phyloP scores from a whole-genome alignment of 2,329 filamentous ascomycete species.

The Alternaria consortialis region DNA sequence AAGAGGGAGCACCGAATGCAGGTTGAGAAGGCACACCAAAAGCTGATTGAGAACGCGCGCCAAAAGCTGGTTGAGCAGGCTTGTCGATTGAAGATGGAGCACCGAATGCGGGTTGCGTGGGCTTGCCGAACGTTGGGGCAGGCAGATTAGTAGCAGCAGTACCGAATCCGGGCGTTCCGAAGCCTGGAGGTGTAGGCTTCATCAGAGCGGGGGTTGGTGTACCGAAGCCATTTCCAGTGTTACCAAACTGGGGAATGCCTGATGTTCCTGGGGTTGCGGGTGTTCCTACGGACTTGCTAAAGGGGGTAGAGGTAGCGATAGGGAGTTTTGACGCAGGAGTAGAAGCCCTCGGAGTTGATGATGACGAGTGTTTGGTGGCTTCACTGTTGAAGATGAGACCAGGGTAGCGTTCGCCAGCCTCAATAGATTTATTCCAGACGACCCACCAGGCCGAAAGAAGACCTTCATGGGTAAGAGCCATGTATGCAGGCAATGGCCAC shows the following conservation, averaged over 20 bases:
- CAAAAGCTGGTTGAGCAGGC: slow-evolving; percentile 31
- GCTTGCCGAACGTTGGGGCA: slow-evolving; percentile 23
- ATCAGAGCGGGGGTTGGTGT: slow-evolving; percentile 18
- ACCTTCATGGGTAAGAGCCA: slow-evolving; percentile 89
- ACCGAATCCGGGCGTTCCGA: slow-evolving; percentile 31
- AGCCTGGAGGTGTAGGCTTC: slow-evolving; percentile 30
- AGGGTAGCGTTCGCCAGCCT: slow-evolving; percentile 75
- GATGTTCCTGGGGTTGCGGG: slow-evolving; percentile 39
- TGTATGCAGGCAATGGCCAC: slow-evolving; percentile 81
- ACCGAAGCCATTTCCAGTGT: slow-evolving; percentile 13
- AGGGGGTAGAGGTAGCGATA: slow-evolving; percentile 19
- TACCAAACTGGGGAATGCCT: slow-evolving; percentile 18
- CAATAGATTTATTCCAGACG: slow-evolving; percentile 86
- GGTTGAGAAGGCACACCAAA: slow-evolving; percentile 29
- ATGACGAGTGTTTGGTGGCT: slow-evolving; percentile 36
- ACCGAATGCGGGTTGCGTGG: slow-evolving; percentile 33
- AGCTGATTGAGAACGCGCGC: slow-evolving; percentile 21
- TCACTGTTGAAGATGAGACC: slow-evolving; percentile 65
- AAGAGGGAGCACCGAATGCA: slow-evolving; percentile 29
- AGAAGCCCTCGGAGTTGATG: slow-evolving; percentile 21
- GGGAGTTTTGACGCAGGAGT: slow-evolving; percentile 20
- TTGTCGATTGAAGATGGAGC: slow-evolving; percentile 22
- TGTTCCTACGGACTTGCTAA: slow-evolving; percentile 24
- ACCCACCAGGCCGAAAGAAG: slow-evolving; percentile 89
- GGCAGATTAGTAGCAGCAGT: slow-evolving; percentile 28